phyloP scores from a whole-genome alignment of 2,329 filamentous ascomycete species.

The Didymellaceae sp. region DNA sequence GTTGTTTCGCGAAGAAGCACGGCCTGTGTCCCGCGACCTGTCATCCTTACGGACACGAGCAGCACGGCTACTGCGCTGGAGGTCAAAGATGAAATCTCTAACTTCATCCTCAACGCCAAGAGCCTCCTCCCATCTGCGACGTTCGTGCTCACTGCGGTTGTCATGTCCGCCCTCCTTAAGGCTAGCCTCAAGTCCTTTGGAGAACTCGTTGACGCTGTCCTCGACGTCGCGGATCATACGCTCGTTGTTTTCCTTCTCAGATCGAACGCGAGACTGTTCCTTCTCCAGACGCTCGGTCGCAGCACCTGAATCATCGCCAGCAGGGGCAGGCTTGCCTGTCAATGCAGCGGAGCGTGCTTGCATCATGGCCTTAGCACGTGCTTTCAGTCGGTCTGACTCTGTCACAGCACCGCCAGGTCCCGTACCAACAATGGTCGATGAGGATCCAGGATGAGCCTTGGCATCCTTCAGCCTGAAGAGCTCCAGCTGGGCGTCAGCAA shows the following conservation, averaged over 20 bases:
- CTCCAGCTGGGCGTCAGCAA: constrained; percentile 89
- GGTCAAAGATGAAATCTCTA: constrained; percentile 95
- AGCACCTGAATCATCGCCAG: constrained; percentile 74
- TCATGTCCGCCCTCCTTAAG: constrained; percentile 81
- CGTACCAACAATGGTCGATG: constrained; percentile 84
- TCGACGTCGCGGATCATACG: constrained; percentile 97
- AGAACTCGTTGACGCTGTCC: constrained; percentile 90
- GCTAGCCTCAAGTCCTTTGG: constrained; percentile 81
- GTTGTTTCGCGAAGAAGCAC: constrained; percentile 52
- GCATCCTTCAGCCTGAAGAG: constrained; percentile 93
- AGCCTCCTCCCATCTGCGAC: constrained; percentile 92
- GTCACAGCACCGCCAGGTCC: constrained; percentile 90
- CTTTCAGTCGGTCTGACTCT: constrained; percentile 92
- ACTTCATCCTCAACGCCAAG: constrained; percentile 96
- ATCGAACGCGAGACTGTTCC: constrained; percentile 79
- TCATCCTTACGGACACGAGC: constrained; percentile 70
- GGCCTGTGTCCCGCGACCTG: constrained; percentile 41
- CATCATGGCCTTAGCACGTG: constrained; percentile 97
- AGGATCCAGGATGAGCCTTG: constrained; percentile 84
- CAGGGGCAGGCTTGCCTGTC: constrained; percentile 79
- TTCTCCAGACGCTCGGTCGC: constrained; percentile 87
- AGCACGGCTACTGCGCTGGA: constrained; percentile 84
- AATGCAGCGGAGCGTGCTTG: constrained; percentile 93
- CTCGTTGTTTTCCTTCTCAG: constrained; percentile 92
- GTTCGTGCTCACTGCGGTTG: constrained; percentile 84